Evolutionary conservation across 2,329 filamentous ascomycete genomes (phyloP).

Genomic region (Didymella exigua): DNA sequence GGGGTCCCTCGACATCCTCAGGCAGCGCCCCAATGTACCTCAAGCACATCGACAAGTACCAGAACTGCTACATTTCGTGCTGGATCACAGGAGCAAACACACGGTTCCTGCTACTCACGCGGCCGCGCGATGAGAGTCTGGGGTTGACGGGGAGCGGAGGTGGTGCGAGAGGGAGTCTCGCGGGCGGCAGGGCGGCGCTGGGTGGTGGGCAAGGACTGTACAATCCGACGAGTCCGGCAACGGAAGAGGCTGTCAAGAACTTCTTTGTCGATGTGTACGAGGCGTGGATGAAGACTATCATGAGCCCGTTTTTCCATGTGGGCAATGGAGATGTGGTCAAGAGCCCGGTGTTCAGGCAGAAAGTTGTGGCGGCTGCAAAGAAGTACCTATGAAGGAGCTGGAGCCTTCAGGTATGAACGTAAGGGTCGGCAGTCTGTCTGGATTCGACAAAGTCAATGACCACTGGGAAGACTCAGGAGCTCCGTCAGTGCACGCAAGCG

Average conservation of each 20-base stretch:
- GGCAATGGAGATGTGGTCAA: slow-evolving; percentile 84
- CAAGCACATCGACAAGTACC: slow-evolving; percentile 95
- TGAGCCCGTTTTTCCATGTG: slow-evolving; percentile 92
- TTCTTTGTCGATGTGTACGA: slow-evolving; percentile 98
- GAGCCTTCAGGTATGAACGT: not conserved
- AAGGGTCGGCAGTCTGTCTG: not conserved
- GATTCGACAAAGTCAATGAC: not conserved
- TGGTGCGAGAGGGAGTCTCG: slow-evolving; percentile 38
- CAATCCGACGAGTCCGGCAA: slow-evolving; percentile 86
- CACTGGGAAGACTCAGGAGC: not conserved
- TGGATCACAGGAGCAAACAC: slow-evolving; percentile 92
- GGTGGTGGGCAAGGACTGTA: slow-evolving; percentile 53
- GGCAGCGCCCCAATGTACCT: slow-evolving; percentile 71
- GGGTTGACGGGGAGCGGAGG: slow-evolving; percentile 29
- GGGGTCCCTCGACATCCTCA: slow-evolving; percentile 60
- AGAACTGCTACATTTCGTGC: slow-evolving; percentile 92
- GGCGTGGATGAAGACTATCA: slow-evolving; percentile 93
- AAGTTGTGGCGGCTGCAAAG: slow-evolving; percentile 85
- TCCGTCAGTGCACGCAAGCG: not conserved
- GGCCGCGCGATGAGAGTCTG: slow-evolving; percentile 61
- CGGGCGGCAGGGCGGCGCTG: slow-evolving; percentile 37
- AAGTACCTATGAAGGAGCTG: slow-evolving; percentile 74
- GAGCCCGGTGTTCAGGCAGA: slow-evolving; percentile 82
- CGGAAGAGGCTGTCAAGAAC: slow-evolving; percentile 92
- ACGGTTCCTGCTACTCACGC: slow-evolving; percentile 92